Conservation (phyloP, 306 rosid genomes). For the Citrullus mucosospermus region DNA sequence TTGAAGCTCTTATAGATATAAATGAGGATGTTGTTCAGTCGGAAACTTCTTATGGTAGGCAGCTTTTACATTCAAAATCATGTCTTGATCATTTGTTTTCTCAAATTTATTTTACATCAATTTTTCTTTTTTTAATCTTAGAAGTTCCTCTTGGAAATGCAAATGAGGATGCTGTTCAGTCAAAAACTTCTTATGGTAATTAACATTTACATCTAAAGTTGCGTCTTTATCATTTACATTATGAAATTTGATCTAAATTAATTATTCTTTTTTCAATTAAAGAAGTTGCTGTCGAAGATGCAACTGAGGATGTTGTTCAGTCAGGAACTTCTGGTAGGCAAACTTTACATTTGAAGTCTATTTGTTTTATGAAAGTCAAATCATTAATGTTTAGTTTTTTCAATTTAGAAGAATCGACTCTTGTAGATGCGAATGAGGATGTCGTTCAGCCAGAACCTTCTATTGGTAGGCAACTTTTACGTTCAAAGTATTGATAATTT, state of each 20-base stretch:
- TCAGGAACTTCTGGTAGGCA: slow-evolving; percentile 27
- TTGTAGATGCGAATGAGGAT: slow-evolving; percentile 16
- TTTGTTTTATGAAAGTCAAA: neutral
- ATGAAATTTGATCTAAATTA: neutral
- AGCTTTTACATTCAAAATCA: neutral
- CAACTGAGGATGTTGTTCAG: slow-evolving; percentile 24
- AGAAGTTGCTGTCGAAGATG: slow-evolving; percentile 43
- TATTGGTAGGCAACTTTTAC: slow-evolving; percentile 18
- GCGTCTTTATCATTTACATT: neutral
- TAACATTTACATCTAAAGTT: neutral
- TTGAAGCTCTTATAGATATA: slow-evolving; percentile 12
- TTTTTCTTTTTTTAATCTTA: neutral
- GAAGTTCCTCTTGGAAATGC: slow-evolving; percentile 17
- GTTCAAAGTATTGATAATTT: neutral
- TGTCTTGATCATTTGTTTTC: neutral
- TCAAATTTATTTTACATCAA: neutral
- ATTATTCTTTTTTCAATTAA: neutral
- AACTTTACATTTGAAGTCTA: neutral
- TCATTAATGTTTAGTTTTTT: neutral
- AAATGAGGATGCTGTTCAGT: slow-evolving; percentile 16
- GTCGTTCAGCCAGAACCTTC: slow-evolving; percentile 20
- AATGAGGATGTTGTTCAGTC: slow-evolving; percentile 14
- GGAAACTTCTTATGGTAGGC: slow-evolving; percentile 12
- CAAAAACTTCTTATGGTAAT: slow-evolving; percentile 30
- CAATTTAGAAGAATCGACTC: slow-evolving; percentile 9